phyloP scores from a whole-genome alignment of 306 rosid species.

The Vachellia collinsii region DNA sequence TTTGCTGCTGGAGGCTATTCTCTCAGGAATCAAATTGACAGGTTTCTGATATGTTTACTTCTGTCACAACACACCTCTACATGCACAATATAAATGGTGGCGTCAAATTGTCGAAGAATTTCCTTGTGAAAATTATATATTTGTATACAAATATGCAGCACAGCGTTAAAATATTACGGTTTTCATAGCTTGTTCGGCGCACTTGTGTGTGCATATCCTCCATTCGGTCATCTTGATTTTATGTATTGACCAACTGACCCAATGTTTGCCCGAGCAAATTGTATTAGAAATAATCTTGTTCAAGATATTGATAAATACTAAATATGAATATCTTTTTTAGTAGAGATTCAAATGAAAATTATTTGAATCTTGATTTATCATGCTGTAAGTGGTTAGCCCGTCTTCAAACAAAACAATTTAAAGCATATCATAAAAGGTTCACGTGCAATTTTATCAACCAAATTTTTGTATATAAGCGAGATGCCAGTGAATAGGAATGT shows the following conservation, averaged over 20 bases:
- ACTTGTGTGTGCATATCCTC: background rate
- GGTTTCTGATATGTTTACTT: background rate
- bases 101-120: background rate
- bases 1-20: background rate
- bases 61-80: background rate
- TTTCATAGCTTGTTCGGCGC: background rate
- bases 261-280: too few relatives aligned
- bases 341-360: too few relatives aligned
- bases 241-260: too few relatives aligned
- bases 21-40: background rate
- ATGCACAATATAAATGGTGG: background rate
- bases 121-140: background rate
- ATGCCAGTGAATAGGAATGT: background rate
- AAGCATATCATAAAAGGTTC: too few relatives aligned
- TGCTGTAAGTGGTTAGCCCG: too few relatives aligned
- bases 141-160: background rate
- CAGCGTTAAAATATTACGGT: background rate
- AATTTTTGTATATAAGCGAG: background rate
- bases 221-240: background rate
- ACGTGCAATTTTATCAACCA: too few relatives aligned
- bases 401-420: too few relatives aligned
- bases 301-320: too few relatives aligned
- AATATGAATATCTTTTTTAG: too few relatives aligned
- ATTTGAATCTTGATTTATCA: too few relatives aligned
- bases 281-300: too few relatives aligned